Percentiles rank a stretch among this genome's conserved stretches.
phyloP scores from a whole-genome alignment of 176 grass and related monocot species.

The Triticum turgidum region DNA sequence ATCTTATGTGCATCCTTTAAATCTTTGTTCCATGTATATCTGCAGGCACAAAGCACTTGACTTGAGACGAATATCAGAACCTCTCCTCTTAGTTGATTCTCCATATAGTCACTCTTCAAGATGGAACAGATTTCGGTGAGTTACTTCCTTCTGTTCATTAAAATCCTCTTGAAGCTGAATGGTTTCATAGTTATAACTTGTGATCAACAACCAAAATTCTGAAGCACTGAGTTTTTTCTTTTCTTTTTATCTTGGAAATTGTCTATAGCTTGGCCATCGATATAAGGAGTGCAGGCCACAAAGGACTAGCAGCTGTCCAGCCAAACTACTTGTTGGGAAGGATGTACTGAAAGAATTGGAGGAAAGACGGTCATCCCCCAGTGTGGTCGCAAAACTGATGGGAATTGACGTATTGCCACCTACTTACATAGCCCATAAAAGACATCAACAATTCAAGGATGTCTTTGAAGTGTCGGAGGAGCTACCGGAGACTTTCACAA shows the following conservation, averaged over 20 bases:
- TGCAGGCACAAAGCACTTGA: slow-evolving; percentile 23
- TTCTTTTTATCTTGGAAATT: not conserved
- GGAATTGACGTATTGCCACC: slow-evolving; percentile 61
- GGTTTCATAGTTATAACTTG: not conserved
- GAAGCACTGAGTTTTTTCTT: slow-evolving; percentile 12
- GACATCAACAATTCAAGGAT: slow-evolving; percentile 60
- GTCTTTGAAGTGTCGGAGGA: slow-evolving; percentile 51
- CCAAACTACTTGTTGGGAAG: slow-evolving; percentile 46
- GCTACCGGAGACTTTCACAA: slow-evolving; percentile 24
- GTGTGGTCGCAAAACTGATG: slow-evolving; percentile 83
- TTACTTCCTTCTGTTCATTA: slow-evolving; percentile 6
- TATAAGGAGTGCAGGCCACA: slow-evolving; percentile 48
- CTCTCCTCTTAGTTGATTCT: not conserved
- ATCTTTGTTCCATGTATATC: not conserved
- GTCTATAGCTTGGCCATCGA: slow-evolving; percentile 38
- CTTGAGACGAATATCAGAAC: slow-evolving; percentile 16
- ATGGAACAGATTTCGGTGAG: slow-evolving; percentile 55
- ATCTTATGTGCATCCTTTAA: not conserved
- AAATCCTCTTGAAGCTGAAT: not conserved
- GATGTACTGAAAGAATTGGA: slow-evolving; percentile 49
- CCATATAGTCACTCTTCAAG: not conserved
- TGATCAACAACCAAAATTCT: not conserved
- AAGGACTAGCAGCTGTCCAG: slow-evolving; percentile 27
- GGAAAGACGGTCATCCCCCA: slow-evolving; percentile 49
- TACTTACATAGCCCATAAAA: slow-evolving; percentile 18